Evolutionary conservation across 257 asterid genomes (phyloP).

Genomic region (Echium plantagineum): DNA sequence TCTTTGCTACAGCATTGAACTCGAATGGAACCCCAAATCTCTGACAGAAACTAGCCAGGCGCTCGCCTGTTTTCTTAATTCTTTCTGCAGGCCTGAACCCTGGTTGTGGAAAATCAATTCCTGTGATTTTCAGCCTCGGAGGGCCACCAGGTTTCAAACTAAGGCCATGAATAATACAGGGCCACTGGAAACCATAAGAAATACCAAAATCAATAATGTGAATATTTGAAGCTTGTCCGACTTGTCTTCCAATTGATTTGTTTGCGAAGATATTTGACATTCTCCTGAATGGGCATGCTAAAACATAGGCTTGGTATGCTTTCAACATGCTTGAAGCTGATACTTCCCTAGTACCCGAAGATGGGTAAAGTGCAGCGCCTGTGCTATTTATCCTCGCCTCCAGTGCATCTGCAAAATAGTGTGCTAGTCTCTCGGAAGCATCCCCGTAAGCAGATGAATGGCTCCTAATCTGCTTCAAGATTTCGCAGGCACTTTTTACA

Average conservation of each 20-base stretch:
- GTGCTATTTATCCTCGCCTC: conserved; percentile 30
- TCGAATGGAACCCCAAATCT: conserved; percentile 26
- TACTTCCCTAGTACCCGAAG: conserved; percentile 1
- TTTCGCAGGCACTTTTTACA: conserved; percentile 4
- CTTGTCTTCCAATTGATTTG: conserved; percentile 19
- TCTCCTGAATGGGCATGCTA: conserved; percentile 23
- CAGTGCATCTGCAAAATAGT: conserved; percentile 23
- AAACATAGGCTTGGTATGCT: conserved; percentile 18
- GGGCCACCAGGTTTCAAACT: conserved; percentile 25
- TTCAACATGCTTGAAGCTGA: conserved; percentile 17
- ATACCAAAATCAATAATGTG: conserved; percentile 33
- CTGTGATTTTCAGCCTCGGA: conserved; percentile 24
- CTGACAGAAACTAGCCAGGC: conserved; percentile 20
- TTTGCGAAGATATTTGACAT: conserved; percentile 26
- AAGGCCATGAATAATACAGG: conserved; percentile 25
- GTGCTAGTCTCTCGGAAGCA: conserved; percentile 24
- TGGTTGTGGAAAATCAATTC: conserved; percentile 27
- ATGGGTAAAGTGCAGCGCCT: conserved; percentile 15
- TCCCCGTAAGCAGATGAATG: conserved; percentile 27
- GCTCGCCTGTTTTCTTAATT: conserved; percentile 19
- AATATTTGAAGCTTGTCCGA: conserved; percentile 9
- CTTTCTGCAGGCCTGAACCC: conserved; percentile 23
- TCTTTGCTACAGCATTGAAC: conserved; percentile 22
- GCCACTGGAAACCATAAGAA: conserved; percentile 36
- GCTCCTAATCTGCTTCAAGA: conserved; percentile 20